Base-by-base conservation (phyloP, 2,329 filamentous ascomycete genomes). In the Fusarium sp. region DNA sequence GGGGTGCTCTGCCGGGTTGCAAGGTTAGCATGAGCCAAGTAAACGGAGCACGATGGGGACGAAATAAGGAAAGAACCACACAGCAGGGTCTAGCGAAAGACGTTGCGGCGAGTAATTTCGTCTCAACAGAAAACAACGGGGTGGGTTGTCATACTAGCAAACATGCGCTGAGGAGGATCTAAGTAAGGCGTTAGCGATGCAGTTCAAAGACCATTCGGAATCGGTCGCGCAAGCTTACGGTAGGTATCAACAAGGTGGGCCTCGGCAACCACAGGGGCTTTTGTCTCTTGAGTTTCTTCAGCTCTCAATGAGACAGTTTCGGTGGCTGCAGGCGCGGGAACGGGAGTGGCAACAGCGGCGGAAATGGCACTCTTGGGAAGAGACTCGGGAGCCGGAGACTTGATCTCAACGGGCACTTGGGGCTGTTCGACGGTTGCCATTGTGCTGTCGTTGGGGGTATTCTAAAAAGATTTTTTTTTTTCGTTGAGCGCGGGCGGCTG, bases 241-340 rank as follows among this genome's bases (percentile, higher is more conserved):
- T 84, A 93, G 20, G 91, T 94, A 80, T 93, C 90, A 73, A 94
- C 91, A 77, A 90, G 82, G 80, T 94, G 91, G 76, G 92, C 91
- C 85, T 94, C 92, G 66, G 86, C 85, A 75, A 94, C 91, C 75
- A 92, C 90, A 48, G 86, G 87, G 72, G 74, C 77, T 78, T 84
- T 86, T 75, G 61, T 61, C 24, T 54, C 46, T 38, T 56, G 20
- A 36, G 49, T 40, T 34, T 66, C 49, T 18, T 66, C 49, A 53
- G 48, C 43, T 44, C 46, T 72, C 40, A 59, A 45, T 26, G 57
- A 43, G 46, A 63, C 46, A 34, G 66, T 58, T 38, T 67, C 64
- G 40, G 33, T 53, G 44, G 69, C 69, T 59, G 63, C 53, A 38
- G 58, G 69, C 28, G 66, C 63, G 31, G 69, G 68, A 65, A 39